Percentiles rank a stretch among this genome's conserved stretches.
phyloP scores from a whole-genome alignment of 305 asterid genomes.

The Fraxinus nigra region DNA sequence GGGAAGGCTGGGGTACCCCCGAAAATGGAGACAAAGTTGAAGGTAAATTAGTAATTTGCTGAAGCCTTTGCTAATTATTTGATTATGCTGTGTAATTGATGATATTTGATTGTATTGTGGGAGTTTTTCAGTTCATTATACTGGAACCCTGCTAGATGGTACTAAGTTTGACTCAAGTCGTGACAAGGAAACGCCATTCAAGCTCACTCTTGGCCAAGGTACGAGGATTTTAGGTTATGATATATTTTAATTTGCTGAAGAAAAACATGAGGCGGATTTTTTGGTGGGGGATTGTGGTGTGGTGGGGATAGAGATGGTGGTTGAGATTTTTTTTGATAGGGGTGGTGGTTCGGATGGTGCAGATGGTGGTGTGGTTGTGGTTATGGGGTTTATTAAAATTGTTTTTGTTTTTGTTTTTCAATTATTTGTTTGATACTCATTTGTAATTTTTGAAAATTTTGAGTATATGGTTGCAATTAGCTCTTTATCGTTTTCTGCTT shows the following conservation, averaged over 20 bases:
- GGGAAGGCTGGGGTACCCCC: conserved; percentile 71
- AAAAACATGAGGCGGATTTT: too few relatives aligned
- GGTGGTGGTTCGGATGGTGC: too few relatives aligned
- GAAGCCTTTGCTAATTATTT: neutral
- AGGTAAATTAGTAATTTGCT: conserved; percentile 32
- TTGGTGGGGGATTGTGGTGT: too few relatives aligned
- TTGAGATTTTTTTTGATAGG: too few relatives aligned
- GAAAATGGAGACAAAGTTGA: conserved; percentile 66
- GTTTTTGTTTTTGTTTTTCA: too few relatives aligned
- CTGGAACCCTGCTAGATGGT: conserved; percentile 86
- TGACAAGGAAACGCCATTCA: conserved; percentile 71
- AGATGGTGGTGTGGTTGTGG: too few relatives aligned
- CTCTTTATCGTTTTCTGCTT: too few relatives aligned
- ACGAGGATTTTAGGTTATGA: neutral
- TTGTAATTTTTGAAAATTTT: too few relatives aligned
- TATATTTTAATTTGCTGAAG: neutral
- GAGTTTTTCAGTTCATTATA: conserved; percentile 66
- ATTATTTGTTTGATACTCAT: too few relatives aligned
- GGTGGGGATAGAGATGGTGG: too few relatives aligned
- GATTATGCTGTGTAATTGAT: neutral
- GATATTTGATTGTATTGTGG: neutral
- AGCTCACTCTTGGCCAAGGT: conserved; percentile 89
- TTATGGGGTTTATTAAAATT: too few relatives aligned
- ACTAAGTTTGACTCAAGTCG: conserved; percentile 94
- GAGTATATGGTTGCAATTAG: too few relatives aligned